Evolutionary conservation across 108 stramenopile species (phyloP).

Genomic region (Schizochytrium sp.): DNA sequence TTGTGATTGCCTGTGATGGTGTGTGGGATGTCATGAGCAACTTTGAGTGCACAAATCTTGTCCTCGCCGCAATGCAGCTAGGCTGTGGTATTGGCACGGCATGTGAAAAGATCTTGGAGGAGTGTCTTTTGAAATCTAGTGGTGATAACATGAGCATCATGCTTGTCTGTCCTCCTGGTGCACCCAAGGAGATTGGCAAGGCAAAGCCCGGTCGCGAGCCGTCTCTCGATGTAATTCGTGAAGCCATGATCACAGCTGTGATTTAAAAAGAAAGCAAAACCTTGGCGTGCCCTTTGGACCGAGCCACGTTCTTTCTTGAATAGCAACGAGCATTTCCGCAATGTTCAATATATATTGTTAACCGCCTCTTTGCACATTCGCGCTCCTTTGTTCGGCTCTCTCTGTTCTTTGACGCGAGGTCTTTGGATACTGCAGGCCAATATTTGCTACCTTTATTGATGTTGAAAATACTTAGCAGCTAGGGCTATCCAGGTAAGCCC

Average conservation of each 20-base stretch:
- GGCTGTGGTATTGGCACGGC: conserved; percentile 38
- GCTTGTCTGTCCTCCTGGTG: conserved; percentile 69
- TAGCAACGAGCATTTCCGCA: no score
- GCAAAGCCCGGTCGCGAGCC: conserved; percentile 61
- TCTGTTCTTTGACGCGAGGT: no score
- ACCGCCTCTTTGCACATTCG: background rate
- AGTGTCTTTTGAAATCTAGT: conserved; percentile 80
- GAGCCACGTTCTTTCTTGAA: no score
- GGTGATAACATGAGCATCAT: conserved; percentile 89
- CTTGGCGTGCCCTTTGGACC: no score
- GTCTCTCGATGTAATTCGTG: conserved; percentile 47
- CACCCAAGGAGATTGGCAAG: conserved; percentile 55
- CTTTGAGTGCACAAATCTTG: conserved; percentile 81
- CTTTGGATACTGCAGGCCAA: no score
- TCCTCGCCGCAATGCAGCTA: conserved; percentile 61
- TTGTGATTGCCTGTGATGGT: conserved; percentile 93
- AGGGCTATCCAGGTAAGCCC: no score
- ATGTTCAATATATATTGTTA: background rate
- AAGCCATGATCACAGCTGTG: conserved; percentile 27
- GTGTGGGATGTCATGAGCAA: conserved; percentile 88
- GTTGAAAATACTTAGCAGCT: no score
- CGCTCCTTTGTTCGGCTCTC: no score
- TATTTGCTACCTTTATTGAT: no score
- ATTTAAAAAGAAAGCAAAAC: background rate
- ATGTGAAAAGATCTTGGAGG: conserved; percentile 79